Conservation (phyloP, 305 asterid genomes). For the Fraxinus floribunda region DNA sequence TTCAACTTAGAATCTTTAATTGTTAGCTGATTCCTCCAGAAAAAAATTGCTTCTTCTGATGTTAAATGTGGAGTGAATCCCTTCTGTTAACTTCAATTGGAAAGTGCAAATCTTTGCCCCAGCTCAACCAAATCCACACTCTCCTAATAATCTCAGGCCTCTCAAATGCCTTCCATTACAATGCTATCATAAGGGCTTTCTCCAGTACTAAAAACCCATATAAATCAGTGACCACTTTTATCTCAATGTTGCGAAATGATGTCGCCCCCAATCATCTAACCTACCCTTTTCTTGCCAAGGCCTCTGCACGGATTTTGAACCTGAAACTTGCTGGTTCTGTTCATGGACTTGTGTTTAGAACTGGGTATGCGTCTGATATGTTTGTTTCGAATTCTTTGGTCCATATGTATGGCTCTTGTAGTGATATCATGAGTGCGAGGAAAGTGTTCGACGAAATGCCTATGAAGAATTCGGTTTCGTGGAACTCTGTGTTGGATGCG, state of each 20-base stretch:
- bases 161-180: conserved; percentile 50
- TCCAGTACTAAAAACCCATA: conserved; percentile 55
- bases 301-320: conserved; percentile 53
- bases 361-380: conserved; percentile 49
- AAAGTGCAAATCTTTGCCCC: conserved; percentile 49
- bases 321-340: conserved; percentile 43
- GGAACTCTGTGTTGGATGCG: conserved; percentile 82
- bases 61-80: background rate
- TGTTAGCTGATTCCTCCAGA: background rate
- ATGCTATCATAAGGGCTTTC: conserved; percentile 61
- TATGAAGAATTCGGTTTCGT: conserved; percentile 55
- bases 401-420: conserved; percentile 70
- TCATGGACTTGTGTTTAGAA: conserved; percentile 47
- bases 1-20: background rate
- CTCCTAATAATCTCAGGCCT: conserved; percentile 51
- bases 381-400: conserved; percentile 69
- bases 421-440: conserved; percentile 42
- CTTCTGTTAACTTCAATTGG: conserved; percentile 30
- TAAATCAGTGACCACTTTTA: conserved; percentile 41
- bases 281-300: conserved; percentile 76
- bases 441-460: conserved; percentile 75
- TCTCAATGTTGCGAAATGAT: conserved; percentile 45
- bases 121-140: conserved; percentile 68
- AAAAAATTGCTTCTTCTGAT: background rate
- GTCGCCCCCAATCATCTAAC: conserved; percentile 60